phyloP scores from a whole-genome alignment of 2,329 filamentous ascomycete species.

The Scytalidium sp. region DNA sequence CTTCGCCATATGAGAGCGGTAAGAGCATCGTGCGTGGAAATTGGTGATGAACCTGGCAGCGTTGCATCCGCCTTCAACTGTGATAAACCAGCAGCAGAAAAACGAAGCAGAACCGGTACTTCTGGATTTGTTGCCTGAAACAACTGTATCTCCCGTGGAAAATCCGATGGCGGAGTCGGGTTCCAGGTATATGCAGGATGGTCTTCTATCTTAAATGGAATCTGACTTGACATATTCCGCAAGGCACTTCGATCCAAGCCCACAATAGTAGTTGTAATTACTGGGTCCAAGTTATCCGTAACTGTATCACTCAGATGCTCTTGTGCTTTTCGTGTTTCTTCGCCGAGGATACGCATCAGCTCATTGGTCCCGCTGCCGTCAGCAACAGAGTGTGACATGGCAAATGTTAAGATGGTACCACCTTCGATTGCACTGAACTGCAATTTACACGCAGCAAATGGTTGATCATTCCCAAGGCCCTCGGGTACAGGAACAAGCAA shows the following conservation, averaged over 20 bases:
- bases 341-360: slow-evolving; percentile 8
- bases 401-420: slow-evolving; percentile 9
- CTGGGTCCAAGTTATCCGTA: not conserved
- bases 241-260: slow-evolving; percentile 7
- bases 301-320: slow-evolving; percentile 1
- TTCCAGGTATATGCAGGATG: slow-evolving; percentile 7
- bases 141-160: not conserved
- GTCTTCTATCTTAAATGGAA: slow-evolving; percentile 10
- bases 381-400: slow-evolving; percentile 9
- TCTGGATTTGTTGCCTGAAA: slow-evolving; percentile 9
- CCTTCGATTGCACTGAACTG: slow-evolving; percentile 11
- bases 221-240: slow-evolving; percentile 8
- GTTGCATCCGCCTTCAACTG: slow-evolving; percentile 12
- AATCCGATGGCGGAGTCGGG: not conserved
- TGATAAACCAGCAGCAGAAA: slow-evolving; percentile 5
- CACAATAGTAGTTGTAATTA: not conserved
- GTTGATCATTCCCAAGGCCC: slow-evolving; percentile 4
- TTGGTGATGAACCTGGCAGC: slow-evolving; percentile 2
- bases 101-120: slow-evolving; percentile 7
- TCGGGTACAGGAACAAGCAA: slow-evolving; percentile 9
- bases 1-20: slow-evolving; percentile 10
- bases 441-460: slow-evolving; percentile 10
- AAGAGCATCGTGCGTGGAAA: slow-evolving; percentile 14
- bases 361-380: slow-evolving; percentile 10
- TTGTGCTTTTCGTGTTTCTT: slow-evolving; percentile 8